A percentile compares a stretch with the other conserved stretches of the same genome.
Evolutionary conservation across 208 protist genomes (phyloP).

Genomic region (Leishmania tarentolae): DNA sequence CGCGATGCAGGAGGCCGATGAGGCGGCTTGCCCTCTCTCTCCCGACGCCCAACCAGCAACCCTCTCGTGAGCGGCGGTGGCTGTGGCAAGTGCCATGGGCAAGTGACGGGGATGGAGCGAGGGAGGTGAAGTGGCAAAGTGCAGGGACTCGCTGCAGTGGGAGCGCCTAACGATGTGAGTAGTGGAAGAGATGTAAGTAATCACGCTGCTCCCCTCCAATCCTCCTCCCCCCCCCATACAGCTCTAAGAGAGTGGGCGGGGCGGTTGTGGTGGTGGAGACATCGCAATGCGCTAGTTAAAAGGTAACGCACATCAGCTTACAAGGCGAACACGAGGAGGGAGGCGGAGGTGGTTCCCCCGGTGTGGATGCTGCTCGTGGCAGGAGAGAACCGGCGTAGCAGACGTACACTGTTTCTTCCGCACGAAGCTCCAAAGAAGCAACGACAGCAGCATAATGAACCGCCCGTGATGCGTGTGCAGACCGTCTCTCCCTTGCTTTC

Average conservation of each 20-base stretch:
- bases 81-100: background rate
- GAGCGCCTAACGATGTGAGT: too few relatives aligned
- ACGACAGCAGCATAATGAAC: background rate
- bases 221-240: background rate
- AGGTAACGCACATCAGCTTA: background rate
- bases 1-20: background rate
- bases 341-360: background rate
- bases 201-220: background rate
- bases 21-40: background rate
- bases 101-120: background rate
- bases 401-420: background rate
- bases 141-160: background rate
- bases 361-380: background rate
- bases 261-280: background rate
- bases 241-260: background rate
- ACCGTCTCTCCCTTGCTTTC: background rate
- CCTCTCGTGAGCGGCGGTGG: background rate
- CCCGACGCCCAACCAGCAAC: background rate
- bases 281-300: background rate
- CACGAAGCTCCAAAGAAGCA: background rate
- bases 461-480: background rate
- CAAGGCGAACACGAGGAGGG: background rate
- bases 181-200: background rate
- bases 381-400: background rate
- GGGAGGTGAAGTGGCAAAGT: background rate